Percentiles rank a stretch among this genome's conserved stretches.
Evolutionary conservation across 331 rosid genomes (phyloP).

Genomic region (Erythrophleum ivorense): DNA sequence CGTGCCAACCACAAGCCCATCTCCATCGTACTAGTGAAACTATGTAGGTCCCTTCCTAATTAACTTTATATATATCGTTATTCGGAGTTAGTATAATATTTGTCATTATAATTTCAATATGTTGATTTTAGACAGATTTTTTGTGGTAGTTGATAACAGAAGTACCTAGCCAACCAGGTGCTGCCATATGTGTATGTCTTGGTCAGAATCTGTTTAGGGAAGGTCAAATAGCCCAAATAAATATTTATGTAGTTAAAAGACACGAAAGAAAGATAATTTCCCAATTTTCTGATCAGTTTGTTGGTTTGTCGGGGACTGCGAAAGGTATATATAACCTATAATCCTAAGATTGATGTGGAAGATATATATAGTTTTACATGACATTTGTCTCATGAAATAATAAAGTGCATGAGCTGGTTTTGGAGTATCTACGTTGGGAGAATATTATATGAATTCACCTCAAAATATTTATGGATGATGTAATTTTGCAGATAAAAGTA

Average conservation of each 20-base stretch:
- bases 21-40: background rate
- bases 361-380: background rate
- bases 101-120: slow-evolving; percentile 6
- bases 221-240: slow-evolving; percentile 13
- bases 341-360: background rate
- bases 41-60: background rate
- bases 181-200: background rate
- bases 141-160: slow-evolving; percentile 16
- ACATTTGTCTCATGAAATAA: slow-evolving; percentile 1
- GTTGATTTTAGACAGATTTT: slow-evolving; percentile 5
- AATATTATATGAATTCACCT: background rate
- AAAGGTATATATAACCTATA: background rate
- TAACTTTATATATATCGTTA: background rate
- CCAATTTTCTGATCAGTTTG: slow-evolving; percentile 2
- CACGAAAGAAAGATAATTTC: background rate
- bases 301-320: slow-evolving; percentile 19
- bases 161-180: slow-evolving; percentile 15
- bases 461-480: background rate
- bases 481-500: background rate
- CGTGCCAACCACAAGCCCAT: slow-evolving; percentile 7
- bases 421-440: background rate
- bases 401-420: background rate
- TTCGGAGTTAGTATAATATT: background rate
- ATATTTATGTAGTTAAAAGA: background rate
- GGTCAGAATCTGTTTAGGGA: slow-evolving; percentile 1